phyloP scores from a whole-genome alignment of 2,329 filamentous ascomycete genomes.

The Sclerotinia glacialis region DNA sequence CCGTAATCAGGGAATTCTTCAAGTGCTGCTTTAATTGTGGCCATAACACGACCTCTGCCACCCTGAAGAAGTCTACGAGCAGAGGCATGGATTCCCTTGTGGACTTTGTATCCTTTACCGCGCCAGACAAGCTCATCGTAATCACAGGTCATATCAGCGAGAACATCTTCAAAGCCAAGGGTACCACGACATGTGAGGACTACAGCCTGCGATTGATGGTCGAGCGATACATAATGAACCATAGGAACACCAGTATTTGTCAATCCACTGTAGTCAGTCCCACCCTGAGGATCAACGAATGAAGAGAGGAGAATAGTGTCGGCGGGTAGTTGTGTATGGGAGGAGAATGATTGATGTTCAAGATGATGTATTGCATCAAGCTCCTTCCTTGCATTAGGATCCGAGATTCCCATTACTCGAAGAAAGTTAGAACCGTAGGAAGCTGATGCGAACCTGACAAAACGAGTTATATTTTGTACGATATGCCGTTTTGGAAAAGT shows the following conservation, averaged over 20 bases:
- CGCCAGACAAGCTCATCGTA: slow-evolving; percentile 51
- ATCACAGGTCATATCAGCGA: slow-evolving; percentile 57
- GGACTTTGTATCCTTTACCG: slow-evolving; percentile 52
- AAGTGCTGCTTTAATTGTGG: slow-evolving; percentile 50
- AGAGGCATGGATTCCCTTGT: slow-evolving; percentile 56
- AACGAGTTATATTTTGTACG: slow-evolving; percentile 60
- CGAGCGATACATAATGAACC: slow-evolving; percentile 56
- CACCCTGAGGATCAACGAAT: slow-evolving; percentile 54
- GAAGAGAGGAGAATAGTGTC: slow-evolving; percentile 57
- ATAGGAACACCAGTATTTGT: slow-evolving; percentile 53
- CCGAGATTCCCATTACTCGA: slow-evolving; percentile 60
- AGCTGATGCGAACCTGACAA: slow-evolving; percentile 65
- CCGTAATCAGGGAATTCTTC: slow-evolving; percentile 55
- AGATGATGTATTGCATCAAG: slow-evolving; percentile 45
- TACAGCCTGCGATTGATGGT: slow-evolving; percentile 55
- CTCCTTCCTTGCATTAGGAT: slow-evolving; percentile 43
- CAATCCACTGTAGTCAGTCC: slow-evolving; percentile 49
- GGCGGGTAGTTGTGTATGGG: slow-evolving; percentile 57
- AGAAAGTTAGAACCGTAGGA: slow-evolving; percentile 64
- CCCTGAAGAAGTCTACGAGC: slow-evolving; percentile 51
- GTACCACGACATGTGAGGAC: slow-evolving; percentile 55
- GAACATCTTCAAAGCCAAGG: slow-evolving; percentile 55
- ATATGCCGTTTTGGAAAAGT: slow-evolving; percentile 60
- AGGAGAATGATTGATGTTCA: slow-evolving; percentile 62
- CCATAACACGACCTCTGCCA: slow-evolving; percentile 50